Evolutionary conservation across 2,329 filamentous ascomycete species (phyloP).

Genomic region (Leptographium procerum): DNA sequence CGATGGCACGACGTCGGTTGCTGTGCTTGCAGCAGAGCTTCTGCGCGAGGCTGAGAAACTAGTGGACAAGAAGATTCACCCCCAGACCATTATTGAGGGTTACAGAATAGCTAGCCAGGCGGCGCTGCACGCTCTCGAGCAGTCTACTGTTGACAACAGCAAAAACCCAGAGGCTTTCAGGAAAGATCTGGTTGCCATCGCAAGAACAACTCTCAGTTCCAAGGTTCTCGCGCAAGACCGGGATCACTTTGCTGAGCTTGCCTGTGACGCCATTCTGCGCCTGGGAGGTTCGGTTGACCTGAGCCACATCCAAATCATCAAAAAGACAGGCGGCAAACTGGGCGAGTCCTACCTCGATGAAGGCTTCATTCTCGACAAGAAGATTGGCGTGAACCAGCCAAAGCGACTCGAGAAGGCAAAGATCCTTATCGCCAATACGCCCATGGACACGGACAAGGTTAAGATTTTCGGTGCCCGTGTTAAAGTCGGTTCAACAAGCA

Average conservation of each 20-base stretch:
- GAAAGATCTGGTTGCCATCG: conserved; percentile 81
- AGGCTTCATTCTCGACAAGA: conserved; percentile 98
- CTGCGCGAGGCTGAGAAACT: conserved; percentile 94
- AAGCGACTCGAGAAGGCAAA: conserved; percentile 97
- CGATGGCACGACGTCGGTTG: conserved; percentile 95
- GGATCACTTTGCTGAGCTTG: conserved; percentile 80
- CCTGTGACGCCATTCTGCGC: conserved; percentile 81
- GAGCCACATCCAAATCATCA: conserved; percentile 98
- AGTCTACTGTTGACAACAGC: conserved; percentile 82
- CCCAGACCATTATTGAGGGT: conserved; percentile 97
- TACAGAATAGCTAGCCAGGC: conserved; percentile 94
- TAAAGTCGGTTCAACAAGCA: conserved; percentile 91
- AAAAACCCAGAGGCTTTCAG: conserved; percentile 72
- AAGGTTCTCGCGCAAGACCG: conserved; percentile 94
- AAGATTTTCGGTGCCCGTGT: conserved; percentile 98
- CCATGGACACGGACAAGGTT: conserved; percentile 99
- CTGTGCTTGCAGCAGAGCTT: conserved; percentile 88
- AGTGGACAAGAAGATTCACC: conserved; percentile 96
- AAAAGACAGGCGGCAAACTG: conserved; percentile 96
- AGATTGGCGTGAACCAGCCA: conserved; percentile 96
- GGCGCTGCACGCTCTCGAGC: conserved; percentile 72
- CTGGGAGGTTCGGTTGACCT: conserved; percentile 86
- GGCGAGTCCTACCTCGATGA: conserved; percentile 96
- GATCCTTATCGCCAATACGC: conserved; percentile 94
- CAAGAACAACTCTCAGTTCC: conserved; percentile 88